Conservation (phyloP, 2,329 filamentous ascomycete genomes). For the Davidsoniella virescens region DNA sequence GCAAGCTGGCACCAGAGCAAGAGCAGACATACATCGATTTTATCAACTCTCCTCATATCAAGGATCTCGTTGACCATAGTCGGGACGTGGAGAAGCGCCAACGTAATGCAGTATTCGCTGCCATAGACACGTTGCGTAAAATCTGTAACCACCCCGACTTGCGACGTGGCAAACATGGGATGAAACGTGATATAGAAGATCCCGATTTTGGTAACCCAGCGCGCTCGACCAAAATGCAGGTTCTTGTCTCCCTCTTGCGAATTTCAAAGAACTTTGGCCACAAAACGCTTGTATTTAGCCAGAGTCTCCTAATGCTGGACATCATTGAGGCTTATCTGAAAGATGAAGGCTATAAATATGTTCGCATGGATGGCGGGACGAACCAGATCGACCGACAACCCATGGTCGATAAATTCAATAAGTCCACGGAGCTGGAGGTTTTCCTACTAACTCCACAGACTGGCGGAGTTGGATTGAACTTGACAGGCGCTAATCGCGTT, state of each 20-base stretch:
- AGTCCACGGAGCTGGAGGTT: slow-evolving; percentile 58
- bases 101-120: slow-evolving; percentile 38
- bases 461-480: slow-evolving; percentile 80
- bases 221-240: slow-evolving; percentile 90
- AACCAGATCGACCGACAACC: slow-evolving; percentile 74
- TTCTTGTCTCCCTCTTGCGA: slow-evolving; percentile 71
- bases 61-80: slow-evolving; percentile 8
- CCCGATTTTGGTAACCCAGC: slow-evolving; percentile 50
- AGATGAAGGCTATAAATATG: slow-evolving; percentile 54
- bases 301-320: slow-evolving; percentile 88
- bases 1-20: slow-evolving; percentile 56
- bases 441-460: slow-evolving; percentile 94
- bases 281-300: slow-evolving; percentile 84
- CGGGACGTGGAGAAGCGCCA: background rate
- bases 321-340: slow-evolving; percentile 74
- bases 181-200: background rate
- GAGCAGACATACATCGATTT: slow-evolving; percentile 12
- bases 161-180: slow-evolving; percentile 24
- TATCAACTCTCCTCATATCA: slow-evolving; percentile 13
- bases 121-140: slow-evolving; percentile 83
- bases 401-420: slow-evolving; percentile 88
- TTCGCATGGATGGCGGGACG: slow-evolving; percentile 88
- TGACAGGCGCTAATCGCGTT: slow-evolving; percentile 87
- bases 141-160: slow-evolving; percentile 97
- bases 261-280: slow-evolving; percentile 84